phyloP scores from a whole-genome alignment of 2,329 filamentous ascomycete species.

The Rosellinia necatrix region DNA sequence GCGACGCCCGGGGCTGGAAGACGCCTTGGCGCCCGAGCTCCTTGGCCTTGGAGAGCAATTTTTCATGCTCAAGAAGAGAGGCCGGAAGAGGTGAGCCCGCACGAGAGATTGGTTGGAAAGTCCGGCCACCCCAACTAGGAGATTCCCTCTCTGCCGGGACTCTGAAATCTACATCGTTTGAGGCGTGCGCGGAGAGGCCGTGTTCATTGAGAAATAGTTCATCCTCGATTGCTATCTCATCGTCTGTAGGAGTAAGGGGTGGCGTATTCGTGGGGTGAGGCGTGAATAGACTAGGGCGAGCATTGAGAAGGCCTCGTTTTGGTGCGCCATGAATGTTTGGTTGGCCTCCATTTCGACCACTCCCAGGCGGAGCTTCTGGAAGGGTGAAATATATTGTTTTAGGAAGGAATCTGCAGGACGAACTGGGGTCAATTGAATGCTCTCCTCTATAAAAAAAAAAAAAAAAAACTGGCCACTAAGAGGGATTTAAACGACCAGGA shows the following conservation, averaged over 20 bases:
- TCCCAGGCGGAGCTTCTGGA: constrained; percentile 52
- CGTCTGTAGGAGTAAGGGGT: constrained; percentile 59
- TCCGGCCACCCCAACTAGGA: constrained; percentile 74
- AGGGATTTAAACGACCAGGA: background rate
- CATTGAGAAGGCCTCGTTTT: constrained; percentile 39
- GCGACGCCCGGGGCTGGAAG: constrained; percentile 56
- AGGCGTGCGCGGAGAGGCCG: constrained; percentile 61
- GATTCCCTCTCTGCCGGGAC: constrained; percentile 76
- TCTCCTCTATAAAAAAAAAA: background rate
- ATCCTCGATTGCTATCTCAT: constrained; percentile 44
- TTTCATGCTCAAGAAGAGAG: constrained; percentile 72
- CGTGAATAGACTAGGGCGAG: constrained; percentile 59
- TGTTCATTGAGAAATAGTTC: constrained; percentile 60
- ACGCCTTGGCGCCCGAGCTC: constrained; percentile 62
- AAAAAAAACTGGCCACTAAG: background rate
- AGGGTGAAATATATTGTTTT: constrained; percentile 89
- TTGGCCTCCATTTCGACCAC: constrained; percentile 23
- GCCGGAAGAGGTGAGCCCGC: constrained; percentile 75
- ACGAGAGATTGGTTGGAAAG: constrained; percentile 79
- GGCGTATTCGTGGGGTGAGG: constrained; percentile 55
- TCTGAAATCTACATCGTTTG: constrained; percentile 51
- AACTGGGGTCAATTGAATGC: constrained; percentile 5
- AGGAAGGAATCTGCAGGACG: constrained; percentile 77
- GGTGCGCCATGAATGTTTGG: constrained; percentile 37
- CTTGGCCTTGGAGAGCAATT: constrained; percentile 60